phyloP scores from a whole-genome alignment of 2,329 filamentous ascomycete species.

The Sclerotinia sclerotiorum region DNA sequence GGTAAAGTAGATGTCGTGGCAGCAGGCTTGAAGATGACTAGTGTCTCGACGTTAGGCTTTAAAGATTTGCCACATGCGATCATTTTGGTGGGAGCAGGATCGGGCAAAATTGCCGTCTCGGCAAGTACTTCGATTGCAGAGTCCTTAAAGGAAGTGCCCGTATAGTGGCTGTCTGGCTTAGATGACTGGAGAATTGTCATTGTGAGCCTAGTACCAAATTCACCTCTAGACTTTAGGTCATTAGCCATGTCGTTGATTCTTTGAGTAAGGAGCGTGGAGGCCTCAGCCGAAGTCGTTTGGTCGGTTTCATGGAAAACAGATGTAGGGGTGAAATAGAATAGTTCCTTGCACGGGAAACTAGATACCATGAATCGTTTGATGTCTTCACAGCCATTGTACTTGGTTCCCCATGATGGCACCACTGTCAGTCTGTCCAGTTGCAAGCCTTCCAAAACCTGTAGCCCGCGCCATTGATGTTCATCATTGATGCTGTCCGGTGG shows the following conservation, averaged over 20 bases:
- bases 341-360: constrained; percentile 1
- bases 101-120: not conserved
- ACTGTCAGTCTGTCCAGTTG: not conserved
- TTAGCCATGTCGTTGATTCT: not conserved
- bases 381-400: not conserved
- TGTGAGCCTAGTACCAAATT: not conserved
- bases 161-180: not conserved
- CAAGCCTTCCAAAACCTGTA: not conserved
- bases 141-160: not conserved
- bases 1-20: not conserved
- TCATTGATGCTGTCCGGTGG: not conserved
- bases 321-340: not conserved
- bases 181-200: not conserved
- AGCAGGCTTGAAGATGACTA: not conserved
- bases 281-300: too few relatives aligned
- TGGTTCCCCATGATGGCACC: not conserved
- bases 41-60: not conserved
- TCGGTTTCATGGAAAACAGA: not conserved
- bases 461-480: not conserved
- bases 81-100: not conserved
- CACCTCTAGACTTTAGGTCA: not conserved
- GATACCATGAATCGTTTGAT: not conserved
- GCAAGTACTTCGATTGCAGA: not conserved
- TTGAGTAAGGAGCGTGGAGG: not conserved
- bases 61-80: not conserved